Evolutionary conservation across 768 basidiomycete genomes (phyloP), one percentile per base, ranked within the genome.

Genomic region (Amanita molliuscula): DNA sequence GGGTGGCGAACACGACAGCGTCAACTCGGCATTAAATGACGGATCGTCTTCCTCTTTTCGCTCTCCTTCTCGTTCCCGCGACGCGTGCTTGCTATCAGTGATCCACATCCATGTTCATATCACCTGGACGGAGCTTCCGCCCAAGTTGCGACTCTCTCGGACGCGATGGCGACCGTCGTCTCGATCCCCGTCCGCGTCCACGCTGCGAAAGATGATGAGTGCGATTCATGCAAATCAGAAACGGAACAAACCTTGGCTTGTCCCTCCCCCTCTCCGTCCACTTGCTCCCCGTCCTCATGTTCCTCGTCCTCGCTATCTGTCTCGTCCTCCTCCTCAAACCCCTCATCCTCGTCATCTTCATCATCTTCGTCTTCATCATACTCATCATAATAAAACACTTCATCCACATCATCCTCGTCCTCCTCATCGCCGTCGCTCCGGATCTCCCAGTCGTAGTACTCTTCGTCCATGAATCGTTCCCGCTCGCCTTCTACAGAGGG

Each of bases 11-110:
- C 61, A 62, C 5, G 65, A 66, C 28, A 40, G 33, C n/a, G 49
- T 50, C n/a, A 70, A 56, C 54, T 67, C 67, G 1, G 65, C 60
- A 20, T 69, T 68, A 51, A 68, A 70, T 13, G 64, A 62, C 6
- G 69, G 69, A 40, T 70, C 69, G 5, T 49, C 48, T 41, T 49
- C 48, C 15, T 47, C 47, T 6, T 5, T 33, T 3, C 18, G 18
- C 10, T 15, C 33, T 44, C 25, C 42, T 28, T 10, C 28, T 28
- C n/a, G 36, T 21, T 40, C 21, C 18, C 20, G 38, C 10, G 18
- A 21, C 10, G 38, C 4, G 18, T 7, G 16, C 16, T 18, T 18
- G 18, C n/a, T 9, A 11, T 41, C 37, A 18, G n/a, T n/a, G 31
- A 31, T 31, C 31, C 31, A 31, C 13, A 20, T 49, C 48, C 38